Base-by-base conservation (phyloP, 441 rosid species). In the Jatropha podagrica region DNA sequence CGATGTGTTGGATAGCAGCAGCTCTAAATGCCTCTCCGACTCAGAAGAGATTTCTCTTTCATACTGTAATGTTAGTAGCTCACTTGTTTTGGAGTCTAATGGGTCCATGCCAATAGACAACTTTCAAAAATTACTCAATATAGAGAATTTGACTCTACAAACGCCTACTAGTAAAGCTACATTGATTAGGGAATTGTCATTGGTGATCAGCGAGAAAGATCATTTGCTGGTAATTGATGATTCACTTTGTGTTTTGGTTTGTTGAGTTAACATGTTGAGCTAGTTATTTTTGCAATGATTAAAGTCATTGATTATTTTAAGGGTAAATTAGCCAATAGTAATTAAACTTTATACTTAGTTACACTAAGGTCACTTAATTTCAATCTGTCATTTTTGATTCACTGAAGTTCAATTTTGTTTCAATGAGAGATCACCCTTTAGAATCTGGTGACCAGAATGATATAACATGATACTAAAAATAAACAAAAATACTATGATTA, bases 111-210 rank as follows among this genome's bases (percentile, higher is more conserved):
- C 78, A 37, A 42, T 69, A 40, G 83, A 73, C 48, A 71, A 67
- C 78, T 49, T 80, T 71, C 83, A 77, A 68, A 88, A 82, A 80
- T 83, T 88, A 77, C 79, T 95, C 80, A 84, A 86, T 61, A 75
- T 95, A 46, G 86, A 93, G 81, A 85, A 83, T 79, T 84, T 95
- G 81, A 93, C 94, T 71, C 86, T 91, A 67, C 87, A 81, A 78
- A 93, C 96, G 18, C 99, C 99, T 77, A 88, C 89, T 74, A 90
- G 72, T 82, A 88, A 84, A 82, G 82, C 94, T 62, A 86, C 87
- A 70, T 82, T 95, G 79, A 88, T 95, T 76, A 85, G 76, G 84
- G 90, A 90, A 80, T 85, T 95, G 82, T 84, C 89, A 38, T 75
- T 87, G 79, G 85, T 70, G 61, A 77, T 95, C 80, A 81, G 84